These are phyloP conservation scores for Wakefieldia striispora DNA, from an alignment of 768 basidiomycete genomes.

Conservation along the genomic window DNA sequence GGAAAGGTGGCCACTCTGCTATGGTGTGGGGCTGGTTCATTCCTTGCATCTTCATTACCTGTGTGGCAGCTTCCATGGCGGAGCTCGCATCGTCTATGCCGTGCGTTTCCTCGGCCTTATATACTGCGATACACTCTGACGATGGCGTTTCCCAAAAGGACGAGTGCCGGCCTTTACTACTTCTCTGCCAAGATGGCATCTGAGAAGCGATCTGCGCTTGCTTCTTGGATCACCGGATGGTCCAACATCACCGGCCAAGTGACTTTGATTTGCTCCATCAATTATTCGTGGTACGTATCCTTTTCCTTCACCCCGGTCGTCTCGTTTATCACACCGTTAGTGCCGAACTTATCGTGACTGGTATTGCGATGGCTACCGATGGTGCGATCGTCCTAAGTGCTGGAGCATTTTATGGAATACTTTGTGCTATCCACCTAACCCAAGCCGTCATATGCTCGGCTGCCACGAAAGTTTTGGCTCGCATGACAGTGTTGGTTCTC, in stretches of 20 bases:
- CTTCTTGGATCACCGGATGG: slow-evolving; percentile 31
- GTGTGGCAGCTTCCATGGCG: slow-evolving; percentile 20
- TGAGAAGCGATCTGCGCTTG: slow-evolving; percentile 23
- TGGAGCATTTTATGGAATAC: slow-evolving; percentile 22
- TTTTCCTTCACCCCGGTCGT: neutral
- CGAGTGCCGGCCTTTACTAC: slow-evolving; percentile 28
- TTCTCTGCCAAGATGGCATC: slow-evolving; percentile 30
- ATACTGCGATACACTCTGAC: neutral
- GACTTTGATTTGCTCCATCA: slow-evolving; percentile 25
- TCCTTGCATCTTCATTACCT: slow-evolving; percentile 17
- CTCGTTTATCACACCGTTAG: slow-evolving; percentile 3
- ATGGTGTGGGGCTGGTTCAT: slow-evolving; percentile 27
- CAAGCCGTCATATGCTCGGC: slow-evolving; percentile 23
- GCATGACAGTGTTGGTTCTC: slow-evolving; percentile 17
- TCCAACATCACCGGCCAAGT: slow-evolving; percentile 27
- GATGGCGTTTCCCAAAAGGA: slow-evolving; percentile 3
- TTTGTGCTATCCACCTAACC: slow-evolving; percentile 14
- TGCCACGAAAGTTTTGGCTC: slow-evolving; percentile 21
- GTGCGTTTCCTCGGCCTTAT: slow-evolving; percentile 6
- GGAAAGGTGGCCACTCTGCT: slow-evolving; percentile 21
- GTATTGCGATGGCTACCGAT: slow-evolving; percentile 24
- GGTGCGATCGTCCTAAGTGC: slow-evolving; percentile 17
- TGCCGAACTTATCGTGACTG: slow-evolving; percentile 17
- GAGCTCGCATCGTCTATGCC: slow-evolving; percentile 22
- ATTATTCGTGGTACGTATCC: slow-evolving; percentile 18